Base-by-base conservation (phyloP, 441 rosid species). In the Manihot esculenta region DNA sequence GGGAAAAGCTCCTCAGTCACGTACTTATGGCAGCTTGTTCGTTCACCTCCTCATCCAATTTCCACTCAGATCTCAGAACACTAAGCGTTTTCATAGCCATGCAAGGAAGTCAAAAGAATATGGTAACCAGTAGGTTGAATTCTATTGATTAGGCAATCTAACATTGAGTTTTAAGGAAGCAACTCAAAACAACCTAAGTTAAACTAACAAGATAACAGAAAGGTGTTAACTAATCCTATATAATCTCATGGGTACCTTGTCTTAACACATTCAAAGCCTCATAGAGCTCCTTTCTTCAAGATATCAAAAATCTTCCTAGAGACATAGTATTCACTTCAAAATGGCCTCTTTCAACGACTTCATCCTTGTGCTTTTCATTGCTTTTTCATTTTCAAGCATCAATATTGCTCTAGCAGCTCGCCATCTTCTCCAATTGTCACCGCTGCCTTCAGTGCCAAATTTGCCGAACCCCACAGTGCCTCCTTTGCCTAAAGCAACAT, bases 401-500 rank as follows among this genome's bases (percentile, higher is more conserved):
- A n/a, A 60, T 26, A 24, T 10, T 0, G 57, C 17, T 0, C 7
- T 48, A 64, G 68, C 55, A 2, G 68, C 44, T 49, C 68, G 55
- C 23, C 17, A 64, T 47, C 55, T 64, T 26, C 55, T 47, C 7
- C 68, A 64, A 64, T 0, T 64, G 42, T 18, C 68, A 27, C 42
- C 54, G 7, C 13, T 60, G 47, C 48, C 47, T 35, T 17, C 26
- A 0, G 12, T 60, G 23, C 64, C 64, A 2, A 60, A 60, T 35
- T 15, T 60, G 60, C 60, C 60, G 2, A 55, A 23, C 1, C 60
- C 60, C 0, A 4, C 33, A 12, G 1, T 35, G 41, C 41, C 41
- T 35, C 7, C 33, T 30, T 30, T 64, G 41, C 56, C 54, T 17
- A 17, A 26, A 8, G 41, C 68, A 17, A 44, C 33, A 30, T 30